Base-by-base conservation (phyloP, 805 yeast species). In the Spathaspora passalidarum region DNA sequence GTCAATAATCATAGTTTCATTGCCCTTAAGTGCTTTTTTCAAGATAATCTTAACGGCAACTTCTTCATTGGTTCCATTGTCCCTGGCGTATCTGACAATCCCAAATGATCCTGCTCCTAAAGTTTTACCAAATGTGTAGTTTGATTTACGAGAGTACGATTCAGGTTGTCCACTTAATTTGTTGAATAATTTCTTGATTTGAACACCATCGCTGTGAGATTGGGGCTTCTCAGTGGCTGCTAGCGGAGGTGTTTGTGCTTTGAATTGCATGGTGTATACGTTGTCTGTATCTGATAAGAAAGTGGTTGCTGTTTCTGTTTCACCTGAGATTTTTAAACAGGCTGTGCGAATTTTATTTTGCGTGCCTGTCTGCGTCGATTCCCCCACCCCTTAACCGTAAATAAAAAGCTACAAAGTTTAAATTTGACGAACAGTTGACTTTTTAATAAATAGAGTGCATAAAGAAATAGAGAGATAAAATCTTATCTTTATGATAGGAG, bases 41-140 rank as follows among this genome's bases (percentile, higher is more conserved):
- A 90, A 66, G 32, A 92, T 84, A 57, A 92, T 89, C 69, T 92
- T 92, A 52, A 92, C 79, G 0, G 98, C 98, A 13, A 90, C 96
- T 48, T 86, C 82, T 55, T 88, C 89, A 20, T 68, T 66, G 9
- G 73, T 68, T 26, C 49, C 56, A 52, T 65, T 67, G 46, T 69
- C 66, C 32, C 79, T 70, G 2, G 97, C 98, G 51, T 79, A 78
- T 55, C 96, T 76, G 3, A 92, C 98, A 2, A 92, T 84, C 34
- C 99, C 98, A 65, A 89, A 94, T 0, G 96, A 81, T 4, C 99
- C 98, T 0, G 97, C 97, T 8, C 98, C 98, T 10, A 91, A 68
- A 0, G 96, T 88, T 49, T 79, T 80, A 10, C 91, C 92, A 62
- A 90, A 88, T 7, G 82, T 79, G 58, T 88, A 91, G 49, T 79